phyloP scores from a whole-genome alignment of 345 rosid genomes.

The Cardamine chenopodiifolia region DNA sequence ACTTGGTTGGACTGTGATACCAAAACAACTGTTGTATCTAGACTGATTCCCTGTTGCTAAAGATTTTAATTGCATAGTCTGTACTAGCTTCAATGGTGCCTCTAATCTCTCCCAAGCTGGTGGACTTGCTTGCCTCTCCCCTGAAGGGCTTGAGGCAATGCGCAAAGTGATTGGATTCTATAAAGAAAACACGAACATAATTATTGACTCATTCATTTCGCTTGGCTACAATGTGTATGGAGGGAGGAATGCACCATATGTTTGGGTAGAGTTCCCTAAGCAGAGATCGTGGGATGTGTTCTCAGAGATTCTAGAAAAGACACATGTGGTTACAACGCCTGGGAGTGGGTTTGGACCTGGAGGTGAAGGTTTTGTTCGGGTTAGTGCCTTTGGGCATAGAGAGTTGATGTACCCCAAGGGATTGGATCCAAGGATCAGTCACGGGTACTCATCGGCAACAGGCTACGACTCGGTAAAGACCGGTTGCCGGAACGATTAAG shows the following conservation, averaged over 20 bases:
- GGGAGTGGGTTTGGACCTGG: constrained; percentile 95
- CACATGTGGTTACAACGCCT: constrained; percentile 78
- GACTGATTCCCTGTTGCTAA: constrained; percentile 85
- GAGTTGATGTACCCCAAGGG: no score
- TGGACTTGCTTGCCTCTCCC: constrained; percentile 85
- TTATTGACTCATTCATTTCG: constrained; percentile 69
- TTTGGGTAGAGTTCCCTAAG: constrained; percentile 94
- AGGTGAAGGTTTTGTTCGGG: constrained; percentile 88
- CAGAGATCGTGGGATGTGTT: constrained; percentile 94
- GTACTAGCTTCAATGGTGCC: constrained; percentile 91
- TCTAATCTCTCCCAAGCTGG: constrained; percentile 87
- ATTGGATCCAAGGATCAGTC: no score
- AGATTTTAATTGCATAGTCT: constrained; percentile 84
- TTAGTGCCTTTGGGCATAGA: constrained; percentile 89
- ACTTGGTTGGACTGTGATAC: constrained; percentile 90
- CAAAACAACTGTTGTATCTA: constrained; percentile 78
- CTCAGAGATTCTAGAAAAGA: constrained; percentile 79
- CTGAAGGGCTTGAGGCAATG: constrained; percentile 88
- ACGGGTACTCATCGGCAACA: no score
- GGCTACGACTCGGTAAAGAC: no score
- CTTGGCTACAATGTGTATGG: constrained; percentile 82
- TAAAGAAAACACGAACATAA: constrained; percentile 78
- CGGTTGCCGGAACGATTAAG: no score
- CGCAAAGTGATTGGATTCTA: constrained; percentile 78
- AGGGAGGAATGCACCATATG: constrained; percentile 85